Evolutionary conservation across 805 yeast genomes (phyloP).

Genomic region (Cyberlindnera nakhonratchasimensis): DNA sequence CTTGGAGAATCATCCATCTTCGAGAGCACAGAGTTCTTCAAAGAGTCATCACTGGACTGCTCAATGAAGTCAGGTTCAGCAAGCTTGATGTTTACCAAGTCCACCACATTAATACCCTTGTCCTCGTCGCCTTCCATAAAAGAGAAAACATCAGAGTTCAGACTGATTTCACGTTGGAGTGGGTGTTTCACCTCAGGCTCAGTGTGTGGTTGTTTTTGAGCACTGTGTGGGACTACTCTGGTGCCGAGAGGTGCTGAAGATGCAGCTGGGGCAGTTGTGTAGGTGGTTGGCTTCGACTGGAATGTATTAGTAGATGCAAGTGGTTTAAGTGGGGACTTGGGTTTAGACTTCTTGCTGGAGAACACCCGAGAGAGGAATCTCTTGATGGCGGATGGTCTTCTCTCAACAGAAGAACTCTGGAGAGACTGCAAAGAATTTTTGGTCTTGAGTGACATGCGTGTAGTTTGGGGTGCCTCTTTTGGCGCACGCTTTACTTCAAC

Average conservation of each 20-base stretch:
- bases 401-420: slow-evolving; percentile 8
- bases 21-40: no score
- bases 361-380: slow-evolving; percentile 22
- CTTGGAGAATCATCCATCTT: not conserved
- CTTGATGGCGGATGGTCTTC: slow-evolving; percentile 24
- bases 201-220: not conserved
- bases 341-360: slow-evolving; percentile 10
- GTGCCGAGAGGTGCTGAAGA: not conserved
- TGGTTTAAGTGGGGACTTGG: not conserved
- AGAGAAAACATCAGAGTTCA: slow-evolving; percentile 20
- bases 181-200: not conserved
- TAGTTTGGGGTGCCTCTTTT: no score
- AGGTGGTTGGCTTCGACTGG: not conserved
- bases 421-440: not conserved
- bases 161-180: slow-evolving; percentile 6
- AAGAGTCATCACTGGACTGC: not conserved
- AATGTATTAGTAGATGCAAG: not conserved
- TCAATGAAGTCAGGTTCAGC: slow-evolving; percentile 20
- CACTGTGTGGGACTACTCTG: no score
- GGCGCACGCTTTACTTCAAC: no score
- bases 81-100: slow-evolving; percentile 17
- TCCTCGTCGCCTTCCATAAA: slow-evolving; percentile 28
- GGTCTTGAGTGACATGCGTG: not conserved
- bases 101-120: slow-evolving; percentile 15
- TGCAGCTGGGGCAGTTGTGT: not conserved